Evolutionary conservation across 2,329 filamentous ascomycete species (phyloP), one percentile per base, ranked within the genome.

Genomic region (Scedosporium minutisporum): DNA sequence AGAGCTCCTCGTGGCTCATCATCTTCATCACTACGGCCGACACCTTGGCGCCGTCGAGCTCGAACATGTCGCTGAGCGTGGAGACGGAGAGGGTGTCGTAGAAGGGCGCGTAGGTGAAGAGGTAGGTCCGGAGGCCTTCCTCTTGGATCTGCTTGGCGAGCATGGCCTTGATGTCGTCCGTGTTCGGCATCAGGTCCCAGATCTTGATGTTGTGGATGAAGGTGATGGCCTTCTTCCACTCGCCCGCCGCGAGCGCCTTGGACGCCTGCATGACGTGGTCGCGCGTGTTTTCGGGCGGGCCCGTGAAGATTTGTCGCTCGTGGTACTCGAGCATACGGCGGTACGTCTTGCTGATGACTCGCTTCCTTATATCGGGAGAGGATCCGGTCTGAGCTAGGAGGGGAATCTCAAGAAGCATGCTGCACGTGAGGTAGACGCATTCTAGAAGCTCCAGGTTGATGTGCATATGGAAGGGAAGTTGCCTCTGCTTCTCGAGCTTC

Each of bases 391-490:
- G 95, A 58, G 95, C 96, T 69, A 99, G 87, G 57, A 97, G 87
- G 65, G 95, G 95, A 66, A 99, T 97, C 80, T 99, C 95, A 63
- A 99, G 86, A 67, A 99, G 89, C 95, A 99, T 99, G 78, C 92
- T 97, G 82, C 93, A 97, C 60, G 95, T 97, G 64, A 99, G 85
- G 80, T 99, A 99, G 65, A 97, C 93, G 72, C 95, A 97, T 80
- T 99, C 95, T 46, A 99, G 85, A 62, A 99, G 86, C 77, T 99
- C 95, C 61, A 99, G 85, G 82, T 99, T 99, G 82, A 99, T 99
- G 84, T 99, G 95, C 92, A 99, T 97, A 82, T 99, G 95, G 87
- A 99, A 99, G 44, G 95, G 95, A 68, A 99, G 85, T 79, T 99
- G 95, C 70, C 95, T 88, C 79, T 97, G 93, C 74, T 95, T 91